Evolutionary conservation across 2,329 filamentous ascomycete genomes (phyloP), one percentile per base, ranked within the genome.

Genomic region (Phyllosticta capitalensis): DNA sequence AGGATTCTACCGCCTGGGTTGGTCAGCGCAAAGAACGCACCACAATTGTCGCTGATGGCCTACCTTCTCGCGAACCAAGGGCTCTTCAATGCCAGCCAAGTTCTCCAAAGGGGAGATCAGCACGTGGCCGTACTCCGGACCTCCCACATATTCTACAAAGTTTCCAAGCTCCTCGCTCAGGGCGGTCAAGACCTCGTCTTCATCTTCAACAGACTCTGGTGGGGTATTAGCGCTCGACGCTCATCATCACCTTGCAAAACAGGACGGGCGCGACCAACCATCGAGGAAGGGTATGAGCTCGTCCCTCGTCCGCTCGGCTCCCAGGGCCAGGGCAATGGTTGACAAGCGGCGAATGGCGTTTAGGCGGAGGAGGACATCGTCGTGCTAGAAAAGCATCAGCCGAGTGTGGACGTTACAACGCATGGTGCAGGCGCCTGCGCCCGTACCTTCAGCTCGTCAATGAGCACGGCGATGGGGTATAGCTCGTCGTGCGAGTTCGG

Each of bases 201-300:
- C 94, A 71, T 99, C 94, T 78, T 99, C 94, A 68, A 99, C 92
- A 56, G 94, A 97, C 78, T 99, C 94, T 99, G 75, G 63, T 65
- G 51, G 21, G 53, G 19, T n/a, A 45, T 45, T 45, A 45, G 38
- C 38, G 38, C 38, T 45, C 38, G 17, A n/a, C 17, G 38, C 3
- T 19, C 28, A 38, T 50, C 56, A 59, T 59, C 50, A 66, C 69
- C 62, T 57, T 55, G 52, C 53, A 52, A 52, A 50, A 38, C 9
- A 21, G 20, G 52, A 33, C 51, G 49, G 28, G 52, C 33, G 55
- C 65, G 65, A 80, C 89, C 79, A 79, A 97, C 94, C 94, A 76
- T 99, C 95, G 72, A 99, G 85, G 75, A 99, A 99, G 68, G 95
- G 95, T 79, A 99, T 96, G 72, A 99, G 85, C 81, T 99, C 94